phyloP scores from a whole-genome alignment of 2,329 filamentous ascomycete genomes.

The Myriosclerotinia scirpicola region DNA sequence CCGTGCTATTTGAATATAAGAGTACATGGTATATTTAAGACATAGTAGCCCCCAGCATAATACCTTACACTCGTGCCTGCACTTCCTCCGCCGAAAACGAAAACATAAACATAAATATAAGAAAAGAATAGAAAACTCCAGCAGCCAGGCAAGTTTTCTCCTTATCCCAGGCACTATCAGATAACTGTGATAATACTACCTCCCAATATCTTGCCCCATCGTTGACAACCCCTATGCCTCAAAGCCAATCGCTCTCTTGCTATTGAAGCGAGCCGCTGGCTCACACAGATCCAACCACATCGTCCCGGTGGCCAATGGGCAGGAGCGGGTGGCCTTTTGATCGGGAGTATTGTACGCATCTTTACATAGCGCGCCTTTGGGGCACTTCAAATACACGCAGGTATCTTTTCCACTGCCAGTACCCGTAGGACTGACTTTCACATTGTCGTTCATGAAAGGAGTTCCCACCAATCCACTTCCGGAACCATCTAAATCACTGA shows the following conservation, averaged over 20 bases:
- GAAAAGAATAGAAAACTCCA: neutral
- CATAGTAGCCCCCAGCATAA: neutral
- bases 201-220: neutral
- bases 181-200: neutral
- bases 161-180: neutral
- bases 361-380: constrained; percentile 15
- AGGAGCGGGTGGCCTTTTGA: constrained; percentile 11
- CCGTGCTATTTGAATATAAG: constrained; percentile 13
- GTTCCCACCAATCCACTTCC: constrained; percentile 22
- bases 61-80: constrained; percentile 2
- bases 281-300: constrained; percentile 24
- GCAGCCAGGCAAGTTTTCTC: constrained; percentile 6
- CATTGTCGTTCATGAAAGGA: constrained; percentile 22
- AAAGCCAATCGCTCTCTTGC: constrained; percentile 18
- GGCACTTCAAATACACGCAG: constrained; percentile 19
- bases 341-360: constrained; percentile 24
- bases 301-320: constrained; percentile 14
- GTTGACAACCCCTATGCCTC: constrained; percentile 4
- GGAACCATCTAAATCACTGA: constrained; percentile 22
- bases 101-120: neutral
- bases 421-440: constrained; percentile 21
- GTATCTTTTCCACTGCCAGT: constrained; percentile 17
- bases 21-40: constrained; percentile 17
- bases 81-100: neutral
- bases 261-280: constrained; percentile 3